Evolutionary conservation across 345 rosid genomes (phyloP), one percentile per base, ranked within the genome.

Genomic region (Ceriops tagal): DNA sequence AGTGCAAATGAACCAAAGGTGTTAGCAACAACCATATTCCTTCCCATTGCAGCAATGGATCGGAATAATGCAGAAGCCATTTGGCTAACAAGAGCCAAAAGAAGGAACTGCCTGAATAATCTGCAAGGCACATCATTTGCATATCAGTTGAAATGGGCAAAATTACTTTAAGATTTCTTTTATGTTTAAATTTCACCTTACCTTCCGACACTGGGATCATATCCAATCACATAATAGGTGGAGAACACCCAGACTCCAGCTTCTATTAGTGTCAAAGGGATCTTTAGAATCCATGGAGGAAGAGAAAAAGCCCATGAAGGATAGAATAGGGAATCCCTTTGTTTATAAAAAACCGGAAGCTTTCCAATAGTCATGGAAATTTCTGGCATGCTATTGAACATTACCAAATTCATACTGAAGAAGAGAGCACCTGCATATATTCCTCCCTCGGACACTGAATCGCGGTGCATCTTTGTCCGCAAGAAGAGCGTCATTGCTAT

Each of bases 271-370:
- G 93, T 68, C 62, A 89, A 67, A 10, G 98, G 98, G 64, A 89
- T 82, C 78, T 89, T 87, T 51, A 89, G 85, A 59, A 93, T 83
- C 97, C 98, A 93, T 53, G 92, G 46, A 15, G 98, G 96, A 46
- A 93, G 73, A 74, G 93, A 82, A 76, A 83, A 91, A 3, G 86
- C 85, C 98, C 98, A 93, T 2, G 96, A n/a, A 57, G 98, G 96
- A 76, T 74, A 91, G 84, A 90, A 93, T 39, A 76, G 83, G 19
- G 83, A 82, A 62, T 87, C 96, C 75, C 96, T 80, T 78, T 90
- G 96, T 77, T 90, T 92, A 86, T 84, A 93, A 62, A 93, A 93
- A 62, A 91, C 87, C 6, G 93, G 92, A 81, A 93, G 98, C 74
- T 83, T 91, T 58, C 78, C 84, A 64, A 93, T 83, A 39, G 96